A percentile compares a stretch with the other conserved stretches of the same genome.
Evolutionary conservation across 257 asterid species (phyloP).

Genomic region (Petunia secreta): DNA sequence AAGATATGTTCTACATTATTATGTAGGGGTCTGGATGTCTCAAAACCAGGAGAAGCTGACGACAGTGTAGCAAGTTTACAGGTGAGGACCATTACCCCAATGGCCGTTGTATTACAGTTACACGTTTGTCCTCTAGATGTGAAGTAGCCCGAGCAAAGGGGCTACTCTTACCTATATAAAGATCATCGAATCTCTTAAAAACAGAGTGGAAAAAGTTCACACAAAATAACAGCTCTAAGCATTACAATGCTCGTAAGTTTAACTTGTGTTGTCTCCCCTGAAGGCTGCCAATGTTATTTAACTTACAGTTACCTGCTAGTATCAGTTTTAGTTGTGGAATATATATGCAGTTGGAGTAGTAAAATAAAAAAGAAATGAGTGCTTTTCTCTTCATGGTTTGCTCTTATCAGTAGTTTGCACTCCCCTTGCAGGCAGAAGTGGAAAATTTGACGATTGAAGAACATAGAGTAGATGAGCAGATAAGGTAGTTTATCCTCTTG

Average conservation of each 20-base stretch:
- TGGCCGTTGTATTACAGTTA: background rate
- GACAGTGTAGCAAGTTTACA: conserved; percentile 73
- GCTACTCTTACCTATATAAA: background rate
- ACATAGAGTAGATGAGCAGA: conserved; percentile 52
- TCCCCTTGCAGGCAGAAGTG: conserved; percentile 59
- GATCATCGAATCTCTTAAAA: background rate
- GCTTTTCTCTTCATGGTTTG: background rate
- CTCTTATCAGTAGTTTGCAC: conserved; percentile 35
- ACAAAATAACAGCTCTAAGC: background rate
- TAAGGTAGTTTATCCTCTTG: conserved; percentile 46
- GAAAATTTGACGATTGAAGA: conserved; percentile 59
- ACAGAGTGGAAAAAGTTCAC: background rate
- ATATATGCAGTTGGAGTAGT: background rate
- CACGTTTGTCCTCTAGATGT: background rate
- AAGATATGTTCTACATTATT: conserved; percentile 28
- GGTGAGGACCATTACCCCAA: conserved; percentile 42
- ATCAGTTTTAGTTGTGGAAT: background rate
- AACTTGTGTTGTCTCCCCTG: background rate
- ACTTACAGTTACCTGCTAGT: background rate
- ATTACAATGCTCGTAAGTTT: background rate
- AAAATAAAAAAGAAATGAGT: background rate
- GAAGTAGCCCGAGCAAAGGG: conserved; percentile 18
- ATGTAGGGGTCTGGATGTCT: conserved; percentile 79
- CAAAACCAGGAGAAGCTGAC: conserved; percentile 80
- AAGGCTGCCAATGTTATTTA: background rate